Percentiles rank a stretch among this genome's conserved stretches.
Evolutionary conservation across 495 filamentous ascomycete genomes (phyloP).

Genomic region (Penicillium salamii): DNA sequence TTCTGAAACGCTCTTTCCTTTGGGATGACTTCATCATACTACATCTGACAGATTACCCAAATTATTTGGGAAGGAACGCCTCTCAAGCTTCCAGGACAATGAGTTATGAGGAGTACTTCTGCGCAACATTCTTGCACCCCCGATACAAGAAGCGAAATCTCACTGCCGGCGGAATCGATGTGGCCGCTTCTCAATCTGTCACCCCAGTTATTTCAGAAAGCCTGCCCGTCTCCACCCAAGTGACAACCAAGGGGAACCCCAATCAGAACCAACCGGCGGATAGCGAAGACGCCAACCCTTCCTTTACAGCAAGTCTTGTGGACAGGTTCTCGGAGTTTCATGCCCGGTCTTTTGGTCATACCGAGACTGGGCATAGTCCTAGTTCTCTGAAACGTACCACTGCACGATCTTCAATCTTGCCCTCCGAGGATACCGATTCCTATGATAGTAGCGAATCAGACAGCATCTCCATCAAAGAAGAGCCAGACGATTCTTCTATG

Average conservation of each 20-base stretch:
- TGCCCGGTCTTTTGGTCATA: constrained; percentile 23
- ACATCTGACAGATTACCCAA: constrained; percentile 38
- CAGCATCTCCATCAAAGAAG: too few relatives aligned
- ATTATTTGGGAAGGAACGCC: constrained; percentile 26
- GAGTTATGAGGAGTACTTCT: constrained; percentile 37
- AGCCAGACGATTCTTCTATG: too few relatives aligned
- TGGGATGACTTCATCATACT: constrained; percentile 69
- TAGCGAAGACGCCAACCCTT: constrained; percentile 4
- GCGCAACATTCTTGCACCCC: constrained; percentile 23
- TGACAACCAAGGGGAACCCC: neutral
- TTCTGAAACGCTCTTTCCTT: constrained; percentile 46
- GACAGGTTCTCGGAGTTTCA: constrained; percentile 29
- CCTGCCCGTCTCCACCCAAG: neutral
- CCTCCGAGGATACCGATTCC: too few relatives aligned
- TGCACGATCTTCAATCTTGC: too few relatives aligned
- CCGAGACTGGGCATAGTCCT: neutral
- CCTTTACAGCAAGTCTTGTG: constrained; percentile 32
- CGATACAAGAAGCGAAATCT: constrained; percentile 37
- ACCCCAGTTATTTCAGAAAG: neutral
- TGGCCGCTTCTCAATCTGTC: constrained; percentile 26
- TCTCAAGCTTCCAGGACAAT: constrained; percentile 16
- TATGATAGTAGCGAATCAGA: too few relatives aligned
- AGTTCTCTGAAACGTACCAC: neutral
- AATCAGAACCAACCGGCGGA: neutral
- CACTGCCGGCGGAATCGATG: constrained; percentile 24